Base-by-base conservation (phyloP, 2,329 filamentous ascomycete species). In the Rosellinia necatrix region DNA sequence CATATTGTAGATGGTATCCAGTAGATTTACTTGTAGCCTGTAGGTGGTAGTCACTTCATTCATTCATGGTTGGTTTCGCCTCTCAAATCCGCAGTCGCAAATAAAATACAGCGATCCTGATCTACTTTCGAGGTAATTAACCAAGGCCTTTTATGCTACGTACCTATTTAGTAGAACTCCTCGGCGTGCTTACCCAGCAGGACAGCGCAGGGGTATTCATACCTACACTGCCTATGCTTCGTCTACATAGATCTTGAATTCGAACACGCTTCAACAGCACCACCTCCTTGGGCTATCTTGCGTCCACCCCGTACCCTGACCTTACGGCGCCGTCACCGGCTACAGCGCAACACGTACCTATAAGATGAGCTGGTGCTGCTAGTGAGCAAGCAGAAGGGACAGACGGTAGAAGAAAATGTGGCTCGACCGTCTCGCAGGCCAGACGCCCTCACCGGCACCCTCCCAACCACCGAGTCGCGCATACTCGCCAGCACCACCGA, bases 381-480 rank as follows among this genome's bases (percentile, higher is more conserved):
- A 62, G 53, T 54, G 58, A 67, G 24, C 52, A 58, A 56, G 35
- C 53, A n/a, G 56, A 61, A 19, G 49, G n/a, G 21, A 40, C 38
- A 32, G 40, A 25, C 21, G 34, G 30, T 53, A 53, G 54, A 57
- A 75, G n/a, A 67, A 67, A 2, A 96, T 96, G 91, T 96, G 92
- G 92, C 85, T 96, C 70, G 92, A 96, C 77, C 88, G 92, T 72
- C 85, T 96, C 63, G 87, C 89, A 62, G 86, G 82, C 66, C 87
- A 89, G 73, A 82, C 86, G 54, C 85, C 83, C 61, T 84, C 85
- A 56, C 83, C 85, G n/a, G 64, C 68, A 24, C 54, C 75, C 58
- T 69, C 68, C 52, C 79, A 85, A 68, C 76, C 85, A 58, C 80
- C 81, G 57, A 86, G 82, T 71, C 85, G 91, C 70, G 78, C 87